Conservation (phyloP, 2,329 filamentous ascomycete species). For the Aspergillus sp. region DNA sequence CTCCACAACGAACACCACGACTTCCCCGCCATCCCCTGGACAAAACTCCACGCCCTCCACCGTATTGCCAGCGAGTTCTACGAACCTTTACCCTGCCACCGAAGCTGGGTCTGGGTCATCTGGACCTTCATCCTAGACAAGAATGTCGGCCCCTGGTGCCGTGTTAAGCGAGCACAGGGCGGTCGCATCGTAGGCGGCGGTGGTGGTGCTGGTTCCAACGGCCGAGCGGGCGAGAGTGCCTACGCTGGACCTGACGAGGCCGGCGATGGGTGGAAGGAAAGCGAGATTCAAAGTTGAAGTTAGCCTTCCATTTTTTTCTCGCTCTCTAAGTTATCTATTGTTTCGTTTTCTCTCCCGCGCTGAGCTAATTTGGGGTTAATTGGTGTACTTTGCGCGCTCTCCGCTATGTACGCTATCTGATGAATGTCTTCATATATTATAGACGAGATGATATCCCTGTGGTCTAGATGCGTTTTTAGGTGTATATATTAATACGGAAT, state of each 20-base stretch:
- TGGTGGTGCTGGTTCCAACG: slow-evolving; percentile 14
- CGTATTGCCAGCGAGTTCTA: slow-evolving; percentile 89
- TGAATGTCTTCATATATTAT: not conserved
- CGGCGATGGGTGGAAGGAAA: slow-evolving; percentile 64
- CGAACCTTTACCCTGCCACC: slow-evolving; percentile 77
- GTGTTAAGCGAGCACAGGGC: slow-evolving; percentile 88
- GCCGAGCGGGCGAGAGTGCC: slow-evolving; percentile 46
- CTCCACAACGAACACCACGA: slow-evolving; percentile 99
- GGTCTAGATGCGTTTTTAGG: not conserved
- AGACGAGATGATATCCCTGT: slow-evolving; percentile 14
- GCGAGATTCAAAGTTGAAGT: slow-evolving; percentile 63
- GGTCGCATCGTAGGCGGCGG: slow-evolving; percentile 58
- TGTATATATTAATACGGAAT: not conserved
- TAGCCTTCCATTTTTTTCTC: not conserved
- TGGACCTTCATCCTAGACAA: slow-evolving; percentile 95
- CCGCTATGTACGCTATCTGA: not conserved
- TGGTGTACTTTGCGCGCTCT: not conserved
- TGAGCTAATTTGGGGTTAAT: not conserved
- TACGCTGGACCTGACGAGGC: slow-evolving; percentile 47
- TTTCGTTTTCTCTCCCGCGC: no score
- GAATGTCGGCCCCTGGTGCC: slow-evolving; percentile 83
- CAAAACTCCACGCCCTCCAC: slow-evolving; percentile 73
- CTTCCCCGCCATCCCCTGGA: slow-evolving; percentile 97
- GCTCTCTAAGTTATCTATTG: not conserved
- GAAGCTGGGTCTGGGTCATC: slow-evolving; percentile 88